Evolutionary conservation across 306 rosid species (phyloP), one percentile per base, ranked within the genome.

Genomic region (Citrullus colocynthis): DNA sequence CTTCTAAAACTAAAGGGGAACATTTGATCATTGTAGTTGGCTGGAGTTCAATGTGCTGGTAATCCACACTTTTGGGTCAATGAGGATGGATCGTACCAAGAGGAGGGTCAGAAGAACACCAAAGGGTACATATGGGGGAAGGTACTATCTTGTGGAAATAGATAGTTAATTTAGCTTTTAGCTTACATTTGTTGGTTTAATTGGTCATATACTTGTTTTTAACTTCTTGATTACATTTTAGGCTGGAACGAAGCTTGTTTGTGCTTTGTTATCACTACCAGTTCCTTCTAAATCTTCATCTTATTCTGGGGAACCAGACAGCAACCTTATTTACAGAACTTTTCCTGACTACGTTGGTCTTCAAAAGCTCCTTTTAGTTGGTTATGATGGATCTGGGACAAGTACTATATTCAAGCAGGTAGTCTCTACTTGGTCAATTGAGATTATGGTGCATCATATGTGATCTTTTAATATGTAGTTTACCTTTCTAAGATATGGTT

Each of bases 351-450:
- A 90, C 84, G 77, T 92, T 45, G 99, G 85, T 57, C 92, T 88
- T 84, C 99, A 89, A 81, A 96, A 96, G 84, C 82, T 96, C 80
- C 97, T 96, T 80, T 89, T 96, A 85, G 96, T 96, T 83, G 99
- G 99, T 82, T 89, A 74, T 65, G 82, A 82, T 83, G 97, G 98
- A 64, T 92, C 99, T 36, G 99, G 99, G 65, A 93, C 99, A 44
- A 96, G 99, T 83, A 96, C 99, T 80, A 91, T 96, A 85, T 96
- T 96, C 80, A 96, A 96, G 88, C 99, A 96, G 99, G 99, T 92
- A 76, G 78, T 34, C 70, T 84, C 82, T 67, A 39, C 76, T 65
- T 52, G 28, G 58, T 55, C 42, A 79, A 37, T 79, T 70, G 52
- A 17, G 41, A 74, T 16, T 62, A 20, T 77, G 44, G 60, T 57